Conservation (phyloP, 148 eudicot genomes). For the Cornus kousa region DNA sequence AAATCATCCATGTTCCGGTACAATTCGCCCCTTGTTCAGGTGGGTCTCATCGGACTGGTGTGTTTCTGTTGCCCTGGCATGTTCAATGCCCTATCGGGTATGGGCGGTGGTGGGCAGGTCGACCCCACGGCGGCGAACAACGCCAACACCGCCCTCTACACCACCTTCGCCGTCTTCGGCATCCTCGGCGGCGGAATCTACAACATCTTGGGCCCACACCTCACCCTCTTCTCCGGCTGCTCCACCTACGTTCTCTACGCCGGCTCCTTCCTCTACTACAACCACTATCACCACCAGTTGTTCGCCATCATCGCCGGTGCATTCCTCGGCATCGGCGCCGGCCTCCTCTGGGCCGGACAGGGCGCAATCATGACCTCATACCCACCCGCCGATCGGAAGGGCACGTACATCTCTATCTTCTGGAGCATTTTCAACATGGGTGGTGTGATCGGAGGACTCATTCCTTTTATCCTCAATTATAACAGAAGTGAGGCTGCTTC, state of each 20-base stretch:
- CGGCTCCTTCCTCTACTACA: conserved; percentile 74
- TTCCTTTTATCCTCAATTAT: conserved; percentile 70
- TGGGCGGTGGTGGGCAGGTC: conserved; percentile 98
- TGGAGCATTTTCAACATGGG: conserved; percentile 95
- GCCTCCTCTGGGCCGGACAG: conserved; percentile 90
- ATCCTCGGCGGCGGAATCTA: conserved; percentile 89
- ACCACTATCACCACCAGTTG: conserved; percentile 55
- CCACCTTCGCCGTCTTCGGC: conserved; percentile 77
- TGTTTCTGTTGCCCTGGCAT: conserved; percentile 97
- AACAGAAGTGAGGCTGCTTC: conserved; percentile 56
- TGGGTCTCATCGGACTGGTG: conserved; percentile 66
- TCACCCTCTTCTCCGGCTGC: conserved; percentile 73
- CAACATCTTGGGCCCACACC: conserved; percentile 74
- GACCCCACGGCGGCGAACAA: conserved; percentile 89
- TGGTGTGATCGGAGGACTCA: conserved; percentile 89
- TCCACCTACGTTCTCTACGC: conserved; percentile 73
- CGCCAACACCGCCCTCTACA: conserved; percentile 92
- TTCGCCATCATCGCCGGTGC: conserved; percentile 77
- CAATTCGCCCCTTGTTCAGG: conserved; percentile 82
- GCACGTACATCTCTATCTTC: conserved; percentile 71
- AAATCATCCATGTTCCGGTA: conserved; percentile 39
- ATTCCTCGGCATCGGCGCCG: conserved; percentile 77
- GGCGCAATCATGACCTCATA: conserved; percentile 96
- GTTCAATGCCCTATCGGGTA: conserved; percentile 90
- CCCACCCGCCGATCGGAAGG: conserved; percentile 63